Conservation (phyloP, 441 rosid genomes). For the Flueggea neowawraea region DNA sequence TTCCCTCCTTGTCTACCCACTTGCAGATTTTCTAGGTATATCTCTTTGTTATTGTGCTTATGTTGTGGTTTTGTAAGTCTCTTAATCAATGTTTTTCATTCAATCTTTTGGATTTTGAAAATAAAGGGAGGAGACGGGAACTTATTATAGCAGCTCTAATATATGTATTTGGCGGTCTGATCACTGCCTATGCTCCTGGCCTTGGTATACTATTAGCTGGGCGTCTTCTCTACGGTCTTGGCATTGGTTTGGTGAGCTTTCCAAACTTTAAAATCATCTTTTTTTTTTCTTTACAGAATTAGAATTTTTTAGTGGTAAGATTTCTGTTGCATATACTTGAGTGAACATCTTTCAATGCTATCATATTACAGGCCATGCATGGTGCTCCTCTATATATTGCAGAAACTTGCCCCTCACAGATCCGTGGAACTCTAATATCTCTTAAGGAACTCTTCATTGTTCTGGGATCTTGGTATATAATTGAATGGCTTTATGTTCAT, state of each 20-base stretch:
- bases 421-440: constrained; percentile 94
- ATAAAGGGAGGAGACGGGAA: constrained; percentile 84
- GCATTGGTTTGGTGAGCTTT: constrained; percentile 85
- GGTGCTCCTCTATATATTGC: constrained; percentile 99
- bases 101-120: constrained; percentile 10
- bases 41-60: constrained; percentile 15
- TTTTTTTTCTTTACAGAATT: not conserved
- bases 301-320: not conserved
- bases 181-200: constrained; percentile 66
- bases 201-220: constrained; percentile 74
- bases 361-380: constrained; percentile 82
- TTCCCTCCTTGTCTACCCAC: constrained; percentile 78
- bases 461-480: constrained; percentile 76
- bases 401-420: constrained; percentile 97
- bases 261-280: constrained; percentile 3
- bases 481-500: not conserved
- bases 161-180: constrained; percentile 54
- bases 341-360: constrained; percentile 8
- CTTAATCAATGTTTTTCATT: constrained; percentile 16
- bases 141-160: constrained; percentile 68
- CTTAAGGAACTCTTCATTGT: constrained; percentile 92
- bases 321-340: not conserved
- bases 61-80: constrained; percentile 5
- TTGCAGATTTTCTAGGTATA: constrained; percentile 89
- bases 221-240: constrained; percentile 87